phyloP scores from a whole-genome alignment of 2,329 filamentous ascomycete genomes.

The Mycosphaerella sp. region DNA sequence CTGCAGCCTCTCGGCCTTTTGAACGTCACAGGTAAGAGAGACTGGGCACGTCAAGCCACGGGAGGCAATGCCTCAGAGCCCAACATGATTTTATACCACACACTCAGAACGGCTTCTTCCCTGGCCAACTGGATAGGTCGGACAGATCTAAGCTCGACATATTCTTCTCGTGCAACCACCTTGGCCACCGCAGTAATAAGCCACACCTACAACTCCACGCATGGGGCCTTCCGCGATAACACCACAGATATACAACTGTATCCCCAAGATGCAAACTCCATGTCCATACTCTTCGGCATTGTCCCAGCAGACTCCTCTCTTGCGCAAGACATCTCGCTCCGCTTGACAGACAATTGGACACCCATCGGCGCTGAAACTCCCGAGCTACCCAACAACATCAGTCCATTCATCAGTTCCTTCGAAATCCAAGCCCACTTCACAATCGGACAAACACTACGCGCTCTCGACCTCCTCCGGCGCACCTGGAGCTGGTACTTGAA shows the following conservation, averaged over 20 bases:
- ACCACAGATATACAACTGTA: slow-evolving; percentile 34
- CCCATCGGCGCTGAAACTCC: slow-evolving; percentile 43
- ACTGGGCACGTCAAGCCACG: slow-evolving; percentile 48
- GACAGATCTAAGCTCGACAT: background rate
- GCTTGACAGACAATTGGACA: slow-evolving; percentile 41
- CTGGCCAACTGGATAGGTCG: slow-evolving; percentile 33
- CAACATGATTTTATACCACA: slow-evolving; percentile 46
- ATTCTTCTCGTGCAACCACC: background rate
- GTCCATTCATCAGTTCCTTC: slow-evolving; percentile 40
- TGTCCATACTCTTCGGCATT: slow-evolving; percentile 38
- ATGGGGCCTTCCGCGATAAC: slow-evolving; percentile 37
- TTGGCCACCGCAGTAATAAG: slow-evolving; percentile 24
- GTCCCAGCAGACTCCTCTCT: slow-evolving; percentile 32
- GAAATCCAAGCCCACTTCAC: slow-evolving; percentile 42
- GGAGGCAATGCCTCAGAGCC: slow-evolving; percentile 45
- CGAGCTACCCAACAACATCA: slow-evolving; percentile 38
- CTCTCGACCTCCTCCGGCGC: slow-evolving; percentile 40
- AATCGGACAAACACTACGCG: slow-evolving; percentile 35
- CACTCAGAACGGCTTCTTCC: slow-evolving; percentile 43
- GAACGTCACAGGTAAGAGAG: slow-evolving; percentile 42
- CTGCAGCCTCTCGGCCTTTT: slow-evolving; percentile 40
- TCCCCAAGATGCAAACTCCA: slow-evolving; percentile 51
- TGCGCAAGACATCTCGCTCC: slow-evolving; percentile 33
- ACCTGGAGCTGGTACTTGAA: slow-evolving; percentile 41
- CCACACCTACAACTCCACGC: slow-evolving; percentile 31